phyloP scores from a whole-genome alignment of 2,329 filamentous ascomycete genomes.

The Aspergillus novoparasiticus region DNA sequence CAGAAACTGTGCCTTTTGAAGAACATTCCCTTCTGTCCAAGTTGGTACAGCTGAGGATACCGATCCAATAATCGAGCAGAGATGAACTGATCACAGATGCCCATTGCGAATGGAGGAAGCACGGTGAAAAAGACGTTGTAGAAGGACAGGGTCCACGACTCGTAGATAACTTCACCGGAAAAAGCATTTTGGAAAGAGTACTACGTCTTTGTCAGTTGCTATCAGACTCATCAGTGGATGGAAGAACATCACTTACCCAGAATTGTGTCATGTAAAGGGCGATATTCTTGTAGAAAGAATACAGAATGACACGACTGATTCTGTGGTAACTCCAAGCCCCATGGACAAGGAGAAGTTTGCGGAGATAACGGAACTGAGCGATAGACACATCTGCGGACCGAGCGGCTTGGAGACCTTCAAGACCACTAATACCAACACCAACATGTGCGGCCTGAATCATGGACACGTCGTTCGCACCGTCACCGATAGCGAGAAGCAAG shows the following conservation, averaged over 20 bases:
- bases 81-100: slow-evolving; percentile 97
- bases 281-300: slow-evolving; percentile 99
- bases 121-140: slow-evolving; percentile 99
- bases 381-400: slow-evolving; percentile 95
- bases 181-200: slow-evolving; percentile 98
- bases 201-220: slow-evolving; percentile 49
- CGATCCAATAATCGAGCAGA: slow-evolving; percentile 90
- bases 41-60: slow-evolving; percentile 92
- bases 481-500: slow-evolving; percentile 91
- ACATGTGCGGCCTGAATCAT: slow-evolving; percentile 99
- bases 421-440: slow-evolving; percentile 93
- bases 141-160: slow-evolving; percentile 98
- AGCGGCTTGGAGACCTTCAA: slow-evolving; percentile 95
- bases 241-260: slow-evolving; percentile 66
- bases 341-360: slow-evolving; percentile 91
- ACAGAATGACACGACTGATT: slow-evolving; percentile 94
- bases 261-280: slow-evolving; percentile 99
- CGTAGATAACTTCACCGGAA: slow-evolving; percentile 96
- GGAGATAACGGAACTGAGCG: slow-evolving; percentile 90
- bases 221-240: background rate
- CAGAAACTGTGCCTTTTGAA: slow-evolving; percentile 92
- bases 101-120: slow-evolving; percentile 87
- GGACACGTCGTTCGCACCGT: slow-evolving; percentile 98
- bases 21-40: slow-evolving; percentile 90
- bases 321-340: slow-evolving; percentile 98